Conservation (phyloP, 306 rosid genomes). For the Pachyrhizus erosus region DNA sequence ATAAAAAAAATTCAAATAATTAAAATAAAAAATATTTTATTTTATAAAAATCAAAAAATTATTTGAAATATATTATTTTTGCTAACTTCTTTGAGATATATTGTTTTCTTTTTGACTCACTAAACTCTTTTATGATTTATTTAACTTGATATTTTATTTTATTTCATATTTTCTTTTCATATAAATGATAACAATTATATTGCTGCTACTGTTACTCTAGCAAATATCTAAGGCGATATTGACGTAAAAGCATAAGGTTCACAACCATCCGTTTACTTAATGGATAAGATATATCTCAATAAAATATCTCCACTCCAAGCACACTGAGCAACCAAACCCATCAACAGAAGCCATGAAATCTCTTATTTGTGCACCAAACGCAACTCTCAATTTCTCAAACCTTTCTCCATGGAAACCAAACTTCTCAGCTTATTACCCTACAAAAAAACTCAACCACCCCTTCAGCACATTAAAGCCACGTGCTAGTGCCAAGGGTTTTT, state of each 20-base stretch:
- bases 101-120: no score
- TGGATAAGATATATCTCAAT: slow-evolving; percentile 61
- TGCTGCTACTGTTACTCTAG: background rate
- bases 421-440: slow-evolving; percentile 37
- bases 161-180: no score
- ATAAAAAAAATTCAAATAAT: no score
- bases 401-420: slow-evolving; percentile 59
- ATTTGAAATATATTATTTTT: no score
- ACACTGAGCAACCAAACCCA: background rate
- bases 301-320: slow-evolving; percentile 36
- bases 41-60: no score
- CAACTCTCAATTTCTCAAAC: slow-evolving; percentile 49
- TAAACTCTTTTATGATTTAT: no score
- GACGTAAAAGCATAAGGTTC: background rate
- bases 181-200: no score
- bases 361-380: slow-evolving; percentile 51
- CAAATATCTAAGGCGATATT: slow-evolving; percentile 31
- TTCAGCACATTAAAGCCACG: slow-evolving; percentile 35
- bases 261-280: slow-evolving; percentile 51
- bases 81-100: no score
- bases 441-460: slow-evolving; percentile 27
- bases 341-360: slow-evolving; percentile 60
- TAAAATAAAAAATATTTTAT: no score
- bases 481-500: slow-evolving; percentile 73
- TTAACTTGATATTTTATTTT: no score